Percentiles rank a stretch among this genome's conserved stretches.
These are phyloP conservation scores for Achlya hypogyna DNA, from an alignment of 352 stramenopile species.

Conservation along the genomic window DNA sequence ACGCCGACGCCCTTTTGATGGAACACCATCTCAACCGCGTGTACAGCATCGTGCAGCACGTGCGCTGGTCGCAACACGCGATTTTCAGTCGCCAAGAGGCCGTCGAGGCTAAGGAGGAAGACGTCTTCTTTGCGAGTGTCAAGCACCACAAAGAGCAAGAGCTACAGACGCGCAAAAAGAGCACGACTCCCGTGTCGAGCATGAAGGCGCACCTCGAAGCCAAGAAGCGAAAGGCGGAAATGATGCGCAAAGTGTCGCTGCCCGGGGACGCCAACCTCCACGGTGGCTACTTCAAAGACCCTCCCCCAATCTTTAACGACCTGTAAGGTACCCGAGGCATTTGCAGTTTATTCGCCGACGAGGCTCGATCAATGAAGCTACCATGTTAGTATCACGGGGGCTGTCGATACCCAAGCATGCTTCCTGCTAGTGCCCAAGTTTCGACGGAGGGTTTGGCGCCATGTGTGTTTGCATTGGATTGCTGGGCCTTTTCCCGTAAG, in stretches of 20 bases:
- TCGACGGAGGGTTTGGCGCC: no score
- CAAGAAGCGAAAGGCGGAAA: conserved; percentile 59
- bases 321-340: background rate
- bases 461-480: no score
- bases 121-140: conserved; percentile 42
- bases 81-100: conserved; percentile 28
- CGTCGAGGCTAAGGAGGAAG: conserved; percentile 24
- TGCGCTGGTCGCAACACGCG: conserved; percentile 48
- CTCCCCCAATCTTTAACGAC: conserved; percentile 12
- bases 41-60: conserved; percentile 57
- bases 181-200: conserved; percentile 39
- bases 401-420: no score
- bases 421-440: no score
- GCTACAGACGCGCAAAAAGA: conserved; percentile 50
- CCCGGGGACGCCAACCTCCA: background rate
- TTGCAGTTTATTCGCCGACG: background rate
- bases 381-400: background rate
- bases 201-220: conserved; percentile 66
- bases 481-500: no score
- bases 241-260: conserved; percentile 42
- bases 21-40: conserved; percentile 57
- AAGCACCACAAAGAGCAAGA: conserved; percentile 60
- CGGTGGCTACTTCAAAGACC: background rate
- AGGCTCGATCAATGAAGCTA: background rate
- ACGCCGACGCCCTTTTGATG: conserved; percentile 67